Evolutionary conservation across 129 eudicot species (phyloP), one percentile per base, ranked within the genome.

Genomic region (Pseudognaphalium luteoalbum): DNA sequence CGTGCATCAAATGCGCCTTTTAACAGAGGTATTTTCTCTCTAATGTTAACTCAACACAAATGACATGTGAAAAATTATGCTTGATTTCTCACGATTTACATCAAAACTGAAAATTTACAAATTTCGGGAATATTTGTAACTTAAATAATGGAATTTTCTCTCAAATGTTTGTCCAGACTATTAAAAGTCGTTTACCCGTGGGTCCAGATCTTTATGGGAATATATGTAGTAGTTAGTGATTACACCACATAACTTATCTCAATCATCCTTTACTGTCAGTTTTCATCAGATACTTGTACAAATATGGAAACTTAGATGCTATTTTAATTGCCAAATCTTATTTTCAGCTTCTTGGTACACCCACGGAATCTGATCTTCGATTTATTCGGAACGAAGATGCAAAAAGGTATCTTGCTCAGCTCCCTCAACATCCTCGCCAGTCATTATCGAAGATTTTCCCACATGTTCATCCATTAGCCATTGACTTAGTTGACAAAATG

Each of bases 401-500:
- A 16, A 88, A 70, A 81, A 86, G 93, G 78, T 92, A 86, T 78
- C 88, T 92, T 15, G 78, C 83, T 64, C 98, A 92, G 68, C 96
- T 89, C 63, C 96, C 96, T 25, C 85, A 72, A 63, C 83, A 86
- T 71, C 90, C 94, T 57, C 94, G 96, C 12, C 90, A 88, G 78
- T 58, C 85, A 54, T 70, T 90, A 63, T 78, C 84, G 1, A 76
- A 76, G 73, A 75, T 84, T n/a, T 92, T 90, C 74, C 96, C 96
- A 22, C 96, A 92, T 41, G 92, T 92, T 66, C 84, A 90, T 85
- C 92, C 96, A 7, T 73, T 78, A 76, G 98, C 98, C 65, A 81
- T 92, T 67, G 96, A 92, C 78, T 90, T 92, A 33, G 75, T 92
- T 57, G 96, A 92, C 81, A 92, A 85, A 78, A 92, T 92, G 96